phyloP scores from a whole-genome alignment of 176 grass and related monocot genomes.

The Zoysia pacifica region DNA sequence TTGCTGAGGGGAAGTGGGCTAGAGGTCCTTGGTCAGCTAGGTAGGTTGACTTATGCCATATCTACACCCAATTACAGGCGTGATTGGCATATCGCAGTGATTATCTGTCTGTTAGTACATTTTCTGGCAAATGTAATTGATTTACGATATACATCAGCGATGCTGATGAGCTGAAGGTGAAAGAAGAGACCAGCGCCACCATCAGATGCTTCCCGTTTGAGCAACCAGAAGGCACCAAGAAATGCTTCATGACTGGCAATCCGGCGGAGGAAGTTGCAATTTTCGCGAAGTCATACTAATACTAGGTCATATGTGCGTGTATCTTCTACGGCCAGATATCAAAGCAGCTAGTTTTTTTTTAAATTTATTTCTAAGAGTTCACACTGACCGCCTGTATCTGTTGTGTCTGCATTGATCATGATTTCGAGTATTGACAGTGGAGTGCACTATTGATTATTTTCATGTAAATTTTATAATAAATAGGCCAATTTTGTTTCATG shows the following conservation, averaged over 20 bases:
- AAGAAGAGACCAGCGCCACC: slow-evolving; percentile 96
- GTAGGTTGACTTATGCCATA: slow-evolving; percentile 31
- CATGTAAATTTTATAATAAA: slow-evolving; percentile 35
- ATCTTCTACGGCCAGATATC: not conserved
- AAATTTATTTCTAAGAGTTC: not conserved
- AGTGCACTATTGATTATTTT: slow-evolving; percentile 29
- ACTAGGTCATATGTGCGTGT: slow-evolving; percentile 44
- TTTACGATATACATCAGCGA: slow-evolving; percentile 54
- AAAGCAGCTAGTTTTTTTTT: not conserved
- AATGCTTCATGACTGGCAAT: slow-evolving; percentile 97
- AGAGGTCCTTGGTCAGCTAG: slow-evolving; percentile 98
- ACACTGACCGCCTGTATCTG: not conserved
- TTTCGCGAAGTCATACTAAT: slow-evolving; percentile 94
- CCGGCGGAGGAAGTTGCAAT: slow-evolving; percentile 83
- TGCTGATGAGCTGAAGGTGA: slow-evolving; percentile 87
- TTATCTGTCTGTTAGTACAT: not conserved
- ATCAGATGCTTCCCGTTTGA: slow-evolving; percentile 96
- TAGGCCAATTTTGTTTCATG: slow-evolving; percentile 27
- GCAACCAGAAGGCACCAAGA: slow-evolving; percentile 73
- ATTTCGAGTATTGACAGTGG: not conserved
- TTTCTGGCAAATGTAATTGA: not conserved
- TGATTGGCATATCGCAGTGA: not conserved
- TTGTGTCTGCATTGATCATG: not conserved
- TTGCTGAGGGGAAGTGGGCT: slow-evolving; percentile 92
- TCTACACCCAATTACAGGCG: not conserved